Conservation (phyloP, 495 filamentous ascomycete species). For the Penicillium maclennaniae region DNA sequence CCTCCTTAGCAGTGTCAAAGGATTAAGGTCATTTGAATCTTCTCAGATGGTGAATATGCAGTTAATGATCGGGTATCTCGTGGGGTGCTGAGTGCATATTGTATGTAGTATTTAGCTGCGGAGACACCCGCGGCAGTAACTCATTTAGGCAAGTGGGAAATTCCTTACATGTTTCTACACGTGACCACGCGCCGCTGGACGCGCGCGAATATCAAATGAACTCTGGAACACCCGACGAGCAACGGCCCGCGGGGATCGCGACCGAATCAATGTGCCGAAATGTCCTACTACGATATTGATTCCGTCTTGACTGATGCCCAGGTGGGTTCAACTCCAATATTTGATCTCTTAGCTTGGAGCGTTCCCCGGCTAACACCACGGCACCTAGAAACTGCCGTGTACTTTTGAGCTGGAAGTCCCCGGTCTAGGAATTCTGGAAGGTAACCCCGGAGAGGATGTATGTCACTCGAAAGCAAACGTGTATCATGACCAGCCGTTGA, state of each 20-base stretch:
- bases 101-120: too few relatives aligned
- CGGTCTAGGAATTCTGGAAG: slow-evolving; percentile 81
- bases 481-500: slow-evolving; percentile 1
- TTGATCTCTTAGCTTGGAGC: background rate
- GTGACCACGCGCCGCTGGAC: slow-evolving; percentile 20
- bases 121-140: too few relatives aligned
- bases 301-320: slow-evolving; percentile 90
- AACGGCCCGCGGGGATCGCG: slow-evolving; percentile 8
- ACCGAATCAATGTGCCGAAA: slow-evolving; percentile 24
- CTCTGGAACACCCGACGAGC: slow-evolving; percentile 1
- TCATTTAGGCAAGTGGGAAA: slow-evolving; percentile 1
- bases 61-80: too few relatives aligned
- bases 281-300: slow-evolving; percentile 92
- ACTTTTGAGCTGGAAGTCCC: slow-evolving; percentile 87
- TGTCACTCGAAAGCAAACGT: background rate
- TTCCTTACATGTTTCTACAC: slow-evolving; percentile 1
- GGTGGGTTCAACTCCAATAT: slow-evolving; percentile 39
- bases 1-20: too few relatives aligned
- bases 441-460: slow-evolving; percentile 65
- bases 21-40: too few relatives aligned
- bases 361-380: slow-evolving; percentile 14
- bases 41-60: too few relatives aligned
- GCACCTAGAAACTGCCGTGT: slow-evolving; percentile 81
- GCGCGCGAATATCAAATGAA: slow-evolving; percentile 5
- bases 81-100: too few relatives aligned